Conservation (phyloP, 2,329 filamentous ascomycete genomes). For the Daldinia sp. region DNA sequence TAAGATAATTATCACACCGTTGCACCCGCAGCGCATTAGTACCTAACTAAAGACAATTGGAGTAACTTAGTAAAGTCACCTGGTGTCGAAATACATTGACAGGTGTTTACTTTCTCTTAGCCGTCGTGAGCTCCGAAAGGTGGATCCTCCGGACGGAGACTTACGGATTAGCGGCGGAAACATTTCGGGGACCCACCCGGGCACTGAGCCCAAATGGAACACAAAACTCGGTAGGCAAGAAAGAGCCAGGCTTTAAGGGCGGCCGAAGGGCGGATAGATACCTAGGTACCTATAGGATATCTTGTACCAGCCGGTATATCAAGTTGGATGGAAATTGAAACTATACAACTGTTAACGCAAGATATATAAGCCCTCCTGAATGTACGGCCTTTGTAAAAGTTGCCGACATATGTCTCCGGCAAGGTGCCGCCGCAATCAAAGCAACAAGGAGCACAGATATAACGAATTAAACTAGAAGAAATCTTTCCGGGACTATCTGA, state of each 20-base stretch:
- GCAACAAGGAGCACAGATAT: neutral
- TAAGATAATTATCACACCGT: too few species aligned
- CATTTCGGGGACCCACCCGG: conserved; percentile 17
- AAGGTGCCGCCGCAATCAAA: neutral
- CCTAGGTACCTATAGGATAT: too few species aligned
- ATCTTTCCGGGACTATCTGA: neutral
- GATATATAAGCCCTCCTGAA: neutral
- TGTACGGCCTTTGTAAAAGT: conserved; percentile 17
- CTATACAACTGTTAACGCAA: neutral
- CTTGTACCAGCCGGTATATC: neutral
- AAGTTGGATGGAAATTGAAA: neutral
- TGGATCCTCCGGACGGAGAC: conserved; percentile 22
- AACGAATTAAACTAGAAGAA: neutral
- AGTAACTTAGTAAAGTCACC: too few species aligned
- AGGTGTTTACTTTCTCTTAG: too few species aligned
- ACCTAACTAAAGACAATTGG: too few species aligned
- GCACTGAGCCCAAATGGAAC: neutral
- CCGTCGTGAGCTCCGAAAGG: neutral
- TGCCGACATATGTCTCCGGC: conserved; percentile 40
- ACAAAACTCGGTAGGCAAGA: neutral
- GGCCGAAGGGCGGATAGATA: neutral
- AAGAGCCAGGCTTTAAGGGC: neutral
- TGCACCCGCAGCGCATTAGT: too few species aligned
- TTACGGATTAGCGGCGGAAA: conserved; percentile 23
- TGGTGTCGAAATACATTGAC: too few species aligned